Conservation (phyloP, 805 yeast species). For the Candida chilensis region DNA sequence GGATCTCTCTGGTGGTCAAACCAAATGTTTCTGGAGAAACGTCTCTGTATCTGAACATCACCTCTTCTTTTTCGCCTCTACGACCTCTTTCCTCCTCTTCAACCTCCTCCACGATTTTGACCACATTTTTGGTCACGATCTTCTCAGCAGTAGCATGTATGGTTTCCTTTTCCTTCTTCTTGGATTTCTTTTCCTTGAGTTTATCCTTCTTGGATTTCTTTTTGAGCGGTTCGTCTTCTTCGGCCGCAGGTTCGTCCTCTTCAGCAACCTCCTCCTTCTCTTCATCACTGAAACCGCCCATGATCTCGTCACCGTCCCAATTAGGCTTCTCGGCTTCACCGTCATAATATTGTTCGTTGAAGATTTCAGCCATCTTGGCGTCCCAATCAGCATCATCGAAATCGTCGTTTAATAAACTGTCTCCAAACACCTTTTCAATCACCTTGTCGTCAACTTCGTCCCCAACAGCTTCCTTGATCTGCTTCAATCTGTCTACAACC, state of each 20-base stretch:
- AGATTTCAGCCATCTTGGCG: conserved; percentile 69
- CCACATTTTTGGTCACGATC: conserved; percentile 67
- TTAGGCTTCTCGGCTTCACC: conserved; percentile 44
- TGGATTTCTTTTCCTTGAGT: conserved; percentile 43
- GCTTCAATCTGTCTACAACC: conserved; percentile 60
- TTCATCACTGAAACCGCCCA: conserved; percentile 23
- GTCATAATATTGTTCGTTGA: conserved; percentile 75
- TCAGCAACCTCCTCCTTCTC: conserved; percentile 16
- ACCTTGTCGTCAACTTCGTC: conserved; percentile 50
- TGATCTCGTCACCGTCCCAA: conserved; percentile 54
- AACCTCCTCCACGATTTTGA: conserved; percentile 59
- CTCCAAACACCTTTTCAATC: conserved; percentile 60
- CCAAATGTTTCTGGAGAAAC: conserved; percentile 95
- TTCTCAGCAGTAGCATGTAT: conserved; percentile 63
- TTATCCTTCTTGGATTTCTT: conserved; percentile 45
- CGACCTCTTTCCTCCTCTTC: conserved; percentile 55
- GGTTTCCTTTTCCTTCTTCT: conserved; percentile 53
- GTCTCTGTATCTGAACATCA: conserved; percentile 78
- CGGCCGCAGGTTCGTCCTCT: conserved; percentile 28
- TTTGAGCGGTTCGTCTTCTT: conserved; percentile 20
- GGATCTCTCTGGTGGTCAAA: conserved; percentile 73
- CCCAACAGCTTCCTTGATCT: conserved; percentile 63
- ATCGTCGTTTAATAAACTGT: conserved; percentile 74
- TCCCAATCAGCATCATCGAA: conserved; percentile 93
- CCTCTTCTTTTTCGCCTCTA: conserved; percentile 32